Evolutionary conservation across 2,329 filamentous ascomycete species (phyloP), one percentile per base, ranked within the genome.

Genomic region (Verticillium nonalfalfae): DNA sequence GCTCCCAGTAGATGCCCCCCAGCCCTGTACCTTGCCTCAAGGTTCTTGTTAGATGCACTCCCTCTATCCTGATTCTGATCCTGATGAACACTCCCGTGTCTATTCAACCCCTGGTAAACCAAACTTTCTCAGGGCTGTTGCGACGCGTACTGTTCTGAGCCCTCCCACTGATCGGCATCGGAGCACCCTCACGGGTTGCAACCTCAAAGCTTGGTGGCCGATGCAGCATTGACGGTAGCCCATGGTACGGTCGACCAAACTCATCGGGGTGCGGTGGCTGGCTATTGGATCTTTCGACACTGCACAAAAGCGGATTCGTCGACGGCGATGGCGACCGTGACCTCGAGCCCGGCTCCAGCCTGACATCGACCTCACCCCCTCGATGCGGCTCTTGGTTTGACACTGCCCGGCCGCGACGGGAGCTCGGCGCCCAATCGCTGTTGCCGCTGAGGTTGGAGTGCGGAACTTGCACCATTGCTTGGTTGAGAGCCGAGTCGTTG

Each of bases 281-380:
- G 31, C 26, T 56, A 11, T 34, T 9, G 31, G 54, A 56, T 18
- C n/a, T 14, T 7, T 56, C 54, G 54, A 14, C 5, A 7, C 14
- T 26, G 13, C 33, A 10, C 14, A 56, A 14, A 35, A 35, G 54
- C 1, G 26, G 15, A 34, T 18, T 26, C 10, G n/a, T 52, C 10
- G 45, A 52, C n/a, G 45, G 45, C 45, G 45, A 52, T 13, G 63
- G 50, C 55, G 62, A 62, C 38, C 34, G 40, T 36, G 60, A 34
- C 15, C 45, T 61, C 39, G 64, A 63, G 14, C 18, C 56, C 39
- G 63, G 61, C 14, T 54, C 18, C 56, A 57, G 50, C 40, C 60
- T 54, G 34, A 59, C 21, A 6, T 63, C 59, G 38, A 62, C 55
- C 59, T 65, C 62, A 21, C 57, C 45, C 14, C 60, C 62, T 21